A percentile compares a stretch with the other conserved stretches of the same genome.
Evolutionary conservation across 1,139 yeast genomes (phyloP).

Genomic region (Blastobotrys arbuscula): DNA sequence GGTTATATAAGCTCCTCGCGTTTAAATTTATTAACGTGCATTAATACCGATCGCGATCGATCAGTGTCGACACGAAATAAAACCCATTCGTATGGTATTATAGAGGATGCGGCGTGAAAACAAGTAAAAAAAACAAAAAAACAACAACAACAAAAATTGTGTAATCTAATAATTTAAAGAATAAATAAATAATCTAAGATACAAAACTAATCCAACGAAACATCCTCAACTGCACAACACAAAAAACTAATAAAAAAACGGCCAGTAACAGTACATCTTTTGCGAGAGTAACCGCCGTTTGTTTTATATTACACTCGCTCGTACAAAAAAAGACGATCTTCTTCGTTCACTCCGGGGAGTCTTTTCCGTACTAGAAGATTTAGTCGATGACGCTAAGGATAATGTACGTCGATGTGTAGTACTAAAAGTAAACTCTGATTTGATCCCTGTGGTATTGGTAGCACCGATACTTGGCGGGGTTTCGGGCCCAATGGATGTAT

Average conservation of each 20-base stretch:
- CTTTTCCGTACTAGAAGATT: conserved; percentile 4
- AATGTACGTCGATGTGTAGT: conserved; percentile 6
- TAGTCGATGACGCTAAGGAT: conserved; percentile 6
- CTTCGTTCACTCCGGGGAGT: conserved; percentile 12
- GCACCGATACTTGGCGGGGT: conserved; percentile 10
- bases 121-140: too few relatives aligned
- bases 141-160: too few relatives aligned
- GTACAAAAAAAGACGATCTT: conserved; percentile 20
- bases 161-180: too few relatives aligned
- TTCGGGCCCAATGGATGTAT: conserved; percentile 7
- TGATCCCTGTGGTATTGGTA: background rate
- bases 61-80: too few relatives aligned
- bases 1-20: too few relatives aligned
- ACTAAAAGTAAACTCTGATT: background rate
- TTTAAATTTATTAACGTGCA: too few relatives aligned
- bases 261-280: conserved; percentile 8
- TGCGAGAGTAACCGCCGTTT: conserved; percentile 24
- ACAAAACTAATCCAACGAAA: background rate
- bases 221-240: background rate
- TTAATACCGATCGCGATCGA: too few relatives aligned
- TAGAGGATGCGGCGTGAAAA: too few relatives aligned
- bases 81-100: too few relatives aligned
- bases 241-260: conserved; percentile 11
- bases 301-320: conserved; percentile 21
- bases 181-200: too few relatives aligned